phyloP scores from a whole-genome alignment of 192 early-diverging fungal genomes.

The Gonapodya prolifera region DNA sequence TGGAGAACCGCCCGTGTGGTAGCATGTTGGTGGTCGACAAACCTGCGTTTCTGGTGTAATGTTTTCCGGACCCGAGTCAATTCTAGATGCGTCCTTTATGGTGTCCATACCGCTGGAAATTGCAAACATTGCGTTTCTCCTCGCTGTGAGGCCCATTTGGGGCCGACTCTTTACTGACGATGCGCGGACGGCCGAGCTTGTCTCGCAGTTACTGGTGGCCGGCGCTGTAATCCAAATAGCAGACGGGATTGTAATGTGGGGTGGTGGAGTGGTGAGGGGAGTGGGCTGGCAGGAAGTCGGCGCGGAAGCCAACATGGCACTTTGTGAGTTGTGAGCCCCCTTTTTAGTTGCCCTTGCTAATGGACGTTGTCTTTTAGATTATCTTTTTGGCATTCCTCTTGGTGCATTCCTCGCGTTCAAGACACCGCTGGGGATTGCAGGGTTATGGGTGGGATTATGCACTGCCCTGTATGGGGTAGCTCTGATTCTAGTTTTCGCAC shows the following conservation, averaged over 20 bases:
- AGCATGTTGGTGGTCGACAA: background rate
- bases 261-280: background rate
- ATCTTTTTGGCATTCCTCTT: background rate
- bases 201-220: background rate
- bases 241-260: background rate
- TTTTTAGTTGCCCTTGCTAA: background rate
- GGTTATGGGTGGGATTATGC: background rate
- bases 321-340: background rate
- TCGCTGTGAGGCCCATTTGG: background rate
- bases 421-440: background rate
- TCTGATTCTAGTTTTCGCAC: background rate
- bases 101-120: background rate
- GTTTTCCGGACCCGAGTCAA: background rate
- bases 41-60: background rate
- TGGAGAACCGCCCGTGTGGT: background rate
- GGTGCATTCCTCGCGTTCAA: background rate
- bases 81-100: background rate
- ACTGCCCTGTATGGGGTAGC: background rate
- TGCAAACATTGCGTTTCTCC: background rate
- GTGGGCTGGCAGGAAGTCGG: background rate
- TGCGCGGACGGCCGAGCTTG: background rate
- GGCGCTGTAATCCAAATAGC: background rate
- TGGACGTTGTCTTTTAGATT: background rate
- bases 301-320: background rate
- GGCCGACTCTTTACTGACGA: background rate